Evolutionary conservation across 163 green algal species (phyloP).

Genomic region (Chlorella variabilis): DNA sequence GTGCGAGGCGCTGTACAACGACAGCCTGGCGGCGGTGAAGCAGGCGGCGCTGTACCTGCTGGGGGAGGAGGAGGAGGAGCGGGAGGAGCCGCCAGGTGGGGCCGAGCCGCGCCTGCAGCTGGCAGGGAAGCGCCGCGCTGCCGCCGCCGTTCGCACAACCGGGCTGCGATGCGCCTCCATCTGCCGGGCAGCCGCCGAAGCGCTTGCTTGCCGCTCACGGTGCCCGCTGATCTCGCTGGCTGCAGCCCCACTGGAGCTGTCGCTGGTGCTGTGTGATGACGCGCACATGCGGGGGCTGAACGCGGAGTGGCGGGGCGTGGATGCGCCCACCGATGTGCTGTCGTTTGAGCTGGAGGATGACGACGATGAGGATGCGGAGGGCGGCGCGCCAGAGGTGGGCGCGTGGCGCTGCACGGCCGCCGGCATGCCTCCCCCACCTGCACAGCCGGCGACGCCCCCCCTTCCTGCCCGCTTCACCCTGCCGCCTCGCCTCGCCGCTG

Average conservation of each 20-base stretch:
- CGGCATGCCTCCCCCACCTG: too few relatives aligned
- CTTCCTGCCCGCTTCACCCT: too few relatives aligned
- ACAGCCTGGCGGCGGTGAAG: slow-evolving; percentile 14
- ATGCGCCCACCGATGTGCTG: slow-evolving; percentile 95
- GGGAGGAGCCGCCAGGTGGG: slow-evolving; percentile 27
- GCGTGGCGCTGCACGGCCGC: not conserved
- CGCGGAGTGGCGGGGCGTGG: slow-evolving; percentile 78
- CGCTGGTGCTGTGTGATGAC: slow-evolving; percentile 90
- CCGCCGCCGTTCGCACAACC: too few relatives aligned
- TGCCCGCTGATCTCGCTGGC: too few relatives aligned
- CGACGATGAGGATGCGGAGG: slow-evolving; percentile 22
- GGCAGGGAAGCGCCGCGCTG: too few relatives aligned
- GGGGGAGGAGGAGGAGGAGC: slow-evolving; percentile 12
- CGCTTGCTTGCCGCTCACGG: too few relatives aligned
- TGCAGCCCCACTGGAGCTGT: slow-evolving; percentile 72
- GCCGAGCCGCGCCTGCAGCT: not conserved
- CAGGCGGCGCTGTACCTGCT: slow-evolving; percentile 29
- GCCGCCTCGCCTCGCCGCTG: too few relatives aligned
- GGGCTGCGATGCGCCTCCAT: too few relatives aligned
- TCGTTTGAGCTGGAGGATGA: slow-evolving; percentile 87
- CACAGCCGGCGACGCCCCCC: too few relatives aligned
- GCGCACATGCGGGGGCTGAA: slow-evolving; percentile 89
- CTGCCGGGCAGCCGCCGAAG: too few relatives aligned
- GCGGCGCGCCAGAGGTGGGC: not conserved
- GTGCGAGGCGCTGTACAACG: slow-evolving; percentile 32